These are phyloP conservation scores for Pestalotiopsis sp. DNA, from an alignment of 2,329 filamentous ascomycete genomes.

Conservation along the genomic window DNA sequence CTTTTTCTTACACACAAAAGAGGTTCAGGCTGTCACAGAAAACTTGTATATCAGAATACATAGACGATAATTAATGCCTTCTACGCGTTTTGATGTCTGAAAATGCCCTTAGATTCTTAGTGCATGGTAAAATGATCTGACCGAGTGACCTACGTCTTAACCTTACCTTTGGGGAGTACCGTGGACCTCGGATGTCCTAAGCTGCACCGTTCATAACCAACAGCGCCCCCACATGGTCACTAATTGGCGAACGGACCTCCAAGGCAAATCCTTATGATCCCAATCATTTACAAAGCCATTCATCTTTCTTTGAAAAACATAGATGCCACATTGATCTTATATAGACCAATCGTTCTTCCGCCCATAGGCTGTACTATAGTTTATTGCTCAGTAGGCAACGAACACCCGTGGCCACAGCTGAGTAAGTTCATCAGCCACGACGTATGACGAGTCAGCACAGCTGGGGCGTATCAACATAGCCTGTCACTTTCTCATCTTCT, in stretches of 20 bases:
- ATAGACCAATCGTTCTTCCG: background rate
- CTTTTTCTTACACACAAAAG: background rate
- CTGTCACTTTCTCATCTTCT: background rate
- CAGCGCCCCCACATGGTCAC: constrained; percentile 3
- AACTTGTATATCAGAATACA: background rate
- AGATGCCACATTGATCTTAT: background rate
- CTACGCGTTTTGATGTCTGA: background rate
- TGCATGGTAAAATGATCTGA: background rate
- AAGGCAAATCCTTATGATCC: background rate
- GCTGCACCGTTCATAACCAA: background rate
- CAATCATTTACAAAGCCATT: background rate
- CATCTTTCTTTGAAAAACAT: background rate
- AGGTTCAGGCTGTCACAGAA: constrained; percentile 17
- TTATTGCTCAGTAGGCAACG: background rate
- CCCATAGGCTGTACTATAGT: background rate
- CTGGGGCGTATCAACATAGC: background rate
- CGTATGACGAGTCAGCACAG: background rate
- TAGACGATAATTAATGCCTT: constrained; percentile 3
- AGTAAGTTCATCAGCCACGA: background rate
- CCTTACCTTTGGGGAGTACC: background rate
- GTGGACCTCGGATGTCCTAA: background rate
- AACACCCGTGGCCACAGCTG: background rate
- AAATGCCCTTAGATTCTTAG: background rate
- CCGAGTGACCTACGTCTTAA: background rate
- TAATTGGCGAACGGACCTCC: constrained; percentile 2